These are phyloP conservation scores for Diaporthe humulicola DNA, from an alignment of 2,329 filamentous ascomycete species.

Conservation along the genomic window DNA sequence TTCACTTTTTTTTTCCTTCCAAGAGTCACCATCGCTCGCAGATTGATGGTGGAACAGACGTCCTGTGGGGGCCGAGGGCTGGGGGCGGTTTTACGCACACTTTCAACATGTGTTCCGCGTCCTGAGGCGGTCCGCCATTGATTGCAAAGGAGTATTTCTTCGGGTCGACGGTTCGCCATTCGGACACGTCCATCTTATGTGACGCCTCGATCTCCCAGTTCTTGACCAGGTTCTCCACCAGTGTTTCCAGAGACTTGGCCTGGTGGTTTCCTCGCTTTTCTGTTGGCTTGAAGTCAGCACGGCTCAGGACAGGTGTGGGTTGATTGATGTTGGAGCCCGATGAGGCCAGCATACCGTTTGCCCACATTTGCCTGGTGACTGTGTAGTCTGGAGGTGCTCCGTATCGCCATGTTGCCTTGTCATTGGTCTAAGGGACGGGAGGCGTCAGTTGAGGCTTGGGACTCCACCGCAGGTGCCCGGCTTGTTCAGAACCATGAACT, in stretches of 20 bases:
- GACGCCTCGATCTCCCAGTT: conserved; percentile 81
- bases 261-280: conserved; percentile 69
- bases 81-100: conserved; percentile 57
- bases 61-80: background rate
- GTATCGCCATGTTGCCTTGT: conserved; percentile 71
- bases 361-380: conserved; percentile 71
- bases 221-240: conserved; percentile 79
- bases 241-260: conserved; percentile 67
- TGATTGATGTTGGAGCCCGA: conserved; percentile 36
- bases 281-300: conserved; percentile 47
- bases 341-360: conserved; percentile 63
- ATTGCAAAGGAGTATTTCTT: conserved; percentile 73
- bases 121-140: conserved; percentile 70
- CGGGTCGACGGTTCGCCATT: conserved; percentile 76
- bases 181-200: conserved; percentile 71
- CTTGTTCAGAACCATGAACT: conserved; percentile 3
- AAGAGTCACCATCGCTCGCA: background rate
- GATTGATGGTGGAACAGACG: background rate
- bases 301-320: background rate
- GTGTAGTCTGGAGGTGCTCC: conserved; percentile 73
- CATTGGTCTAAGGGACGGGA: conserved; percentile 49
- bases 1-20: background rate
- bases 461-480: background rate
- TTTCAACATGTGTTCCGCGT: conserved; percentile 74
- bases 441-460: conserved; percentile 22